Evolutionary conservation across 805 yeast genomes (phyloP), one percentile per base, ranked within the genome.

Genomic region (Ascoidea tarda): DNA sequence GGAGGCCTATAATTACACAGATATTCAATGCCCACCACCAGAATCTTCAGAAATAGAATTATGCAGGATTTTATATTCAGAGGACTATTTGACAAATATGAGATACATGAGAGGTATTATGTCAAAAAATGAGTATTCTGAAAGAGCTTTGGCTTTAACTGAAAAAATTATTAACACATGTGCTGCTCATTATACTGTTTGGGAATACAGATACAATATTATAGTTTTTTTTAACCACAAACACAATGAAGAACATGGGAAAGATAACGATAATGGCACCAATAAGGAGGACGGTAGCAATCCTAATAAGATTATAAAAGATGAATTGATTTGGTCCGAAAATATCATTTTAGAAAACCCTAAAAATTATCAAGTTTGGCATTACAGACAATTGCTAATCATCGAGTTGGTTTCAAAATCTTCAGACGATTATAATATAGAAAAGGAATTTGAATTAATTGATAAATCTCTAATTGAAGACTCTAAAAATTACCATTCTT

Each of bases 281-380:
- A 71, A 67, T 32, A 56, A 51, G 16, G 57, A 51, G 0, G 51
- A 48, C 6, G 52, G 49, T 16, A 49, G 44, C 16, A 28, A 49
- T 6, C 46, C 42, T 28, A 45, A 32, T 4, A 33, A 48, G 42
- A 49, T 50, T 14, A 51, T 71, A 31, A 59, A 68, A 12, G 67
- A 71, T 14, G 96, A 91, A 61, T 70, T 88, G 46, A 78, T 78
- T 46, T 88, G 96, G 96, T 74, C 88, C 57, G 93, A 87, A 60
- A 72, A 72, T 42, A 69, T 87, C 44, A 90, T 96, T 0, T 62
- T 84, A 50, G 81, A 76, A 10, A 84, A 85, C 64, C 84, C 90
- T 46, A 93, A 93, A 65, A 91, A 90, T 69, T 93, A 93, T 67
- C 99, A 93, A 66, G 84, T 91, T n/a, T 93, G 98, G 97, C 87